Evolutionary conservation across 1,139 yeast genomes (phyloP), one percentile per base, ranked within the genome.

Genomic region (Candida gigantensis): DNA sequence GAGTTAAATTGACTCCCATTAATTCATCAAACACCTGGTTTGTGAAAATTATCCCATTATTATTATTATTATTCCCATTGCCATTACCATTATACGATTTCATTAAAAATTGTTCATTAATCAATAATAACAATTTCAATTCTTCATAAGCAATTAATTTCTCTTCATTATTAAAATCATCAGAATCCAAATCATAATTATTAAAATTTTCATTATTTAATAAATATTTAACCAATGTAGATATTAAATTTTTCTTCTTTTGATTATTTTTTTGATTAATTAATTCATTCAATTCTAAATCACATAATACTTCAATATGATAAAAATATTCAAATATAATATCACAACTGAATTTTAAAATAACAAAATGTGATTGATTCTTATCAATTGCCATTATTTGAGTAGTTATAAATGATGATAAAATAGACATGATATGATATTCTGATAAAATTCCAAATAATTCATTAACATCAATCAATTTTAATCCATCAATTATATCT

Each of bases 91-190:
- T 54, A 44, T 64, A 70, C 19, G 77, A 72, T 30, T 71, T 70
- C 79, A 87, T 83, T 76, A 89, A 76, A 55, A 79, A 89, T 55
- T 89, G 96, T 55, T 89, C 96, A 55, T 88, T 88, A 14, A 89
- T 65, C 2, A 87, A 78, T 31, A 89, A 64, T 7, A 88, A 58
- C n/a, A 86, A 65, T 51, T 83, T 83, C 63, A 88, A 83, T 48
- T 82, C 81, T 28, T 86, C 79, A 46, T 80, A 80, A 36, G 87
- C 85, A 41, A 76, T 72, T n/a, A 65, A 50, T 32, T 82, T 74
- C 45, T 80, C 82, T 41, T 79, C 86, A 35, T 77, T 77, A 30
- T 76, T 77, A 44, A 69, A 63, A 29, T 63, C 68, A 30, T 62
- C 68, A 5, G 55, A 59, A 32, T 57, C 56, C 11, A 46, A 34